A percentile compares a stretch with the other conserved stretches of the same genome.
These are phyloP conservation scores for Pseudozyma pruni DNA, from an alignment of 1,284 basidiomycete species.

Conservation along the genomic window DNA sequence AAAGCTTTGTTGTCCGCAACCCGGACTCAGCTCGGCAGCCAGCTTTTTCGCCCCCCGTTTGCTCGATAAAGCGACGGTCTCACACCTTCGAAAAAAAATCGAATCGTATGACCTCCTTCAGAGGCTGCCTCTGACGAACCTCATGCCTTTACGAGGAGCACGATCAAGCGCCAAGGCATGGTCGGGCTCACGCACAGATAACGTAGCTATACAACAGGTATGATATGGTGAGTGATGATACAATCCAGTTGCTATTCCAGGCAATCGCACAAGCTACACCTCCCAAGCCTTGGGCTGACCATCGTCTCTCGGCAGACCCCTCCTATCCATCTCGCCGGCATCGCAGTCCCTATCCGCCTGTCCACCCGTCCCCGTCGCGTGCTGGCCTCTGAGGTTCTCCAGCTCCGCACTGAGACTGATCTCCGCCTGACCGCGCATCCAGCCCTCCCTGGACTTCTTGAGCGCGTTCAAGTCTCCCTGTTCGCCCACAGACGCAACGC, in stretches of 20 bases:
- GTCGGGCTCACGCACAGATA: neutral
- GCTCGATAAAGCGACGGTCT: slow-evolving; percentile 4
- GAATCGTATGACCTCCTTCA: no score
- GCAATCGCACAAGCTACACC: slow-evolving; percentile 32
- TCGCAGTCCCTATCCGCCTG: slow-evolving; percentile 21
- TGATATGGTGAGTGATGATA: neutral
- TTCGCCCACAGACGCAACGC: slow-evolving; percentile 31
- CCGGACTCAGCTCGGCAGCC: slow-evolving; percentile 11
- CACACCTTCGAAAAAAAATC: neutral
- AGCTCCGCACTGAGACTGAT: slow-evolving; percentile 33
- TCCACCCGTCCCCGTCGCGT: slow-evolving; percentile 20
- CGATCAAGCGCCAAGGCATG: neutral
- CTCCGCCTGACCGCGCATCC: slow-evolving; percentile 45
- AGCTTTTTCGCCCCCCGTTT: slow-evolving; percentile 3
- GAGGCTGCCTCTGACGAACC: no score
- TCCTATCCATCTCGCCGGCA: slow-evolving; percentile 57
- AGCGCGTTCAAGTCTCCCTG: slow-evolving; percentile 37
- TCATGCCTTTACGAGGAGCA: no score
- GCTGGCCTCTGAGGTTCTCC: slow-evolving; percentile 12
- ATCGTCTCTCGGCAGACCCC: slow-evolving; percentile 59
- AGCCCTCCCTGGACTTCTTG: slow-evolving; percentile 28
- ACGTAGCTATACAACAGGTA: neutral
- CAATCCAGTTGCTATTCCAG: no score
- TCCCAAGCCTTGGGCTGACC: slow-evolving; percentile 67
- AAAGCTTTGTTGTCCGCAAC: slow-evolving; percentile 22